Base-by-base conservation (phyloP, 1,139 yeast genomes). In the Kurtzmaniella quercitrusa region DNA sequence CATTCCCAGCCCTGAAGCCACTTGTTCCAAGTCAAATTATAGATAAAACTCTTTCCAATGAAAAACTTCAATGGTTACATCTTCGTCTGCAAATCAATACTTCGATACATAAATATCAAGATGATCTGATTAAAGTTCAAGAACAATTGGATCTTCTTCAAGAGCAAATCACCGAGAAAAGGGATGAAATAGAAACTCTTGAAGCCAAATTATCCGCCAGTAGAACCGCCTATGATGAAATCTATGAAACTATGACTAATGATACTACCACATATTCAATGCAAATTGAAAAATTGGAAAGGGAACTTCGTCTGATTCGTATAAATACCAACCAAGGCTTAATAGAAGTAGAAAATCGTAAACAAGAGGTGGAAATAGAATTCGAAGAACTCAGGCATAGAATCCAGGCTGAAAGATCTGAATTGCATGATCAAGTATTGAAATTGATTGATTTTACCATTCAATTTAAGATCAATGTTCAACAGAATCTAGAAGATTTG, bases 241-340 rank as follows among this genome's bases (percentile, higher is more conserved):
- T 79, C 16, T 73, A 75, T 56, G 81, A 80, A 49, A 69, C 77
- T 37, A 76, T 79, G 76, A 68, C 74, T 43, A 69, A 78, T 48
- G 81, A 81, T 50, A 66, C 77, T 25, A 68, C 77, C 36, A 66
- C 78, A 27, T 75, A 80, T 46, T 75, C 79, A 43, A 75, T 82
- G 18, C 89, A 85, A 56, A 77, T 83, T 41, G 91, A 84, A 56
- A 77, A 76, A 53, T 62, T 81, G 42, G 87, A 82, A 48, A 73
- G 81, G 36, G 88, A 83, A 47, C 65, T 84, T 39, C 75, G 80
- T 44, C 65, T 72, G 16, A 71, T 81, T 61, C 75, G 75, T 46
- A 66, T 73, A 19, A 69, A 73, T 43, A 72, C 79, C 7, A 78
- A 79, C 44, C 42, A 81, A 48, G 82, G 79, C 37, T 62, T 75